Evolutionary conservation across 148 eudicot species (phyloP).

Genomic region (Selenicereus undatus): DNA sequence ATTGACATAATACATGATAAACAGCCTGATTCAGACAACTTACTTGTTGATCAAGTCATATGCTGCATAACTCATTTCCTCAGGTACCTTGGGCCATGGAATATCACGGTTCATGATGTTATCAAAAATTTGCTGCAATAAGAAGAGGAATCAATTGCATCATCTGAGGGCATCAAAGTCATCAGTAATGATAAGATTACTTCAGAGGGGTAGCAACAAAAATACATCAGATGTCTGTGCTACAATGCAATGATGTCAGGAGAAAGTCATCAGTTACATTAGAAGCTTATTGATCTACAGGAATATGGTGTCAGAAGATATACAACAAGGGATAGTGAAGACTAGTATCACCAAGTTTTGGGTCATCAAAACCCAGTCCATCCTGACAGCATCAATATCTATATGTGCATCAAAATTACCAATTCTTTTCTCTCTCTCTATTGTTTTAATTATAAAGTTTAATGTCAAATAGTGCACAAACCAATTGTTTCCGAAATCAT

Average conservation of each 20-base stretch:
- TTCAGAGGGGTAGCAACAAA: neutral
- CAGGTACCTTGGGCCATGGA: conserved; percentile 92
- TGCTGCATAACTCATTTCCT: conserved; percentile 84
- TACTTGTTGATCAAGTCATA: conserved; percentile 86
- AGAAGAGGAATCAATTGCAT: conserved; percentile 7
- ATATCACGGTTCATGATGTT: conserved; percentile 92
- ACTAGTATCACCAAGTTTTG: neutral
- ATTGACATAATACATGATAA: neutral
- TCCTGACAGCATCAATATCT: neutral
- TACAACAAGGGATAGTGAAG: neutral
- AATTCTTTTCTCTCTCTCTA: neutral
- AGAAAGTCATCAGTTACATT: neutral
- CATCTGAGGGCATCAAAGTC: conserved; percentile 15
- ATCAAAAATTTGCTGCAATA: conserved; percentile 85
- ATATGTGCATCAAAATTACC: neutral
- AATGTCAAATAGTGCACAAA: neutral
- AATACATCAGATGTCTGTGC: neutral
- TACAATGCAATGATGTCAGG: neutral
- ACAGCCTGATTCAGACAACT: conserved; percentile 27
- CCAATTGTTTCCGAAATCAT: neutral
- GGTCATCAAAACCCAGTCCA: neutral
- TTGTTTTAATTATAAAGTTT: too few species aligned
- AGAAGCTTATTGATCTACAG: neutral
- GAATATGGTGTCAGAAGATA: neutral
- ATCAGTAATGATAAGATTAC: neutral